Evolutionary conservation across 345 rosid species (phyloP).

Genomic region (Gossypium thurberi): DNA sequence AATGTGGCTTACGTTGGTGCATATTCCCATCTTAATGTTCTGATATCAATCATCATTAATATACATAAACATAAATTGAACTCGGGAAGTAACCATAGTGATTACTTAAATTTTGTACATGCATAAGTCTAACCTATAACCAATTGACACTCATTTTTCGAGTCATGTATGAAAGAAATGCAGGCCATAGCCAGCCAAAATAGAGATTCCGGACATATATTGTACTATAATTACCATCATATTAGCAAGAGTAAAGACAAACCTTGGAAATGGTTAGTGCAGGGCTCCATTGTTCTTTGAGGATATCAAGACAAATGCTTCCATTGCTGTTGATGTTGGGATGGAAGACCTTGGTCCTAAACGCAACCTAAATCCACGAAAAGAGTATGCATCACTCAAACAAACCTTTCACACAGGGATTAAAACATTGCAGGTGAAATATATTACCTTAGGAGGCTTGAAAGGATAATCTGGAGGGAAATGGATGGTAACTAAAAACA

Average conservation of each 20-base stretch:
- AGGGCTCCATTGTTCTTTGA: conserved; percentile 18
- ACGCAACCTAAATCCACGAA: neutral
- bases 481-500: conserved; percentile 29
- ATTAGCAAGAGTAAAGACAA: neutral
- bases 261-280: conserved; percentile 19
- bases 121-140: neutral
- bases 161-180: neutral
- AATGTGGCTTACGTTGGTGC: neutral
- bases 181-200: neutral
- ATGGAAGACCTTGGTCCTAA: conserved; percentile 19
- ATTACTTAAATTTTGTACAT: too few relatives aligned
- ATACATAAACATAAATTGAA: too few relatives aligned
- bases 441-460: conserved; percentile 34
- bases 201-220: neutral
- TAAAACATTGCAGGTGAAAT: neutral
- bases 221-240: neutral
- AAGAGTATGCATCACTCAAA: neutral
- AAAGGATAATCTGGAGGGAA: conserved; percentile 39
- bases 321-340: conserved; percentile 19
- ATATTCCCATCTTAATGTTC: neutral
- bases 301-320: conserved; percentile 18
- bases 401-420: neutral
- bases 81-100: too few relatives aligned
- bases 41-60: neutral
- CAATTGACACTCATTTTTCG: neutral